Percentiles rank a stretch among this genome's conserved stretches.
Evolutionary conservation across 1,284 basidiomycete genomes (phyloP).

Genomic region (Malassezia furfur): DNA sequence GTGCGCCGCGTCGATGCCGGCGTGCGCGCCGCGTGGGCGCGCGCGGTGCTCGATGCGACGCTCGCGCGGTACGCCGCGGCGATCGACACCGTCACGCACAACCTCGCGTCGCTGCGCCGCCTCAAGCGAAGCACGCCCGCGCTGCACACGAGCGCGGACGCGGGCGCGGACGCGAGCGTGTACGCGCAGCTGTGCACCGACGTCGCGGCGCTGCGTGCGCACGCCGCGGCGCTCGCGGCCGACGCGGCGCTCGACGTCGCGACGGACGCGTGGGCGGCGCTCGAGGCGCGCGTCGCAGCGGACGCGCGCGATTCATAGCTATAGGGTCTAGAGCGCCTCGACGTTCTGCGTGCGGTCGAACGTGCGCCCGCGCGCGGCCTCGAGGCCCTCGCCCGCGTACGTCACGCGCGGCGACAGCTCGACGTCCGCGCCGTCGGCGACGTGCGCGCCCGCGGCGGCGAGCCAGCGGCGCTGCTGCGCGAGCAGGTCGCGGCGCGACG

Average conservation of each 20-base stretch:
- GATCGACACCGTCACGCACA: conserved; percentile 36
- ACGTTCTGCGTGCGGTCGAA: conserved; percentile 51
- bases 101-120: conserved; percentile 35
- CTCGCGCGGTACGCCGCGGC: conserved; percentile 23
- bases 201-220: background rate
- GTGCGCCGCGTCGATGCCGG: background rate
- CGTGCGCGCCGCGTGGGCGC: conserved; percentile 11
- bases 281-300: background rate
- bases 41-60: conserved; percentile 18
- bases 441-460: conserved; percentile 63
- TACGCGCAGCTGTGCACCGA: conserved; percentile 12
- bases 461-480: conserved; percentile 83
- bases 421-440: conserved; percentile 66
- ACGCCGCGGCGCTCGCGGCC: background rate
- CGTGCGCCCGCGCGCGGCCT: conserved; percentile 65
- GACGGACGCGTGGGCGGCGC: background rate
- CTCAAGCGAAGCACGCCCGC: conserved; percentile 29
- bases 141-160: background rate
- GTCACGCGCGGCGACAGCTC: conserved; percentile 80
- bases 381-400: conserved; percentile 85
- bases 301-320: too few relatives aligned
- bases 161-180: background rate
- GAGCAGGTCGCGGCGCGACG: conserved; percentile 77
- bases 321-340: conserved; percentile 4
- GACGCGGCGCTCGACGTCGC: background rate